phyloP scores from a whole-genome alignment of 2,329 filamentous ascomycete species.

The Cordyceps fumosorosea region DNA sequence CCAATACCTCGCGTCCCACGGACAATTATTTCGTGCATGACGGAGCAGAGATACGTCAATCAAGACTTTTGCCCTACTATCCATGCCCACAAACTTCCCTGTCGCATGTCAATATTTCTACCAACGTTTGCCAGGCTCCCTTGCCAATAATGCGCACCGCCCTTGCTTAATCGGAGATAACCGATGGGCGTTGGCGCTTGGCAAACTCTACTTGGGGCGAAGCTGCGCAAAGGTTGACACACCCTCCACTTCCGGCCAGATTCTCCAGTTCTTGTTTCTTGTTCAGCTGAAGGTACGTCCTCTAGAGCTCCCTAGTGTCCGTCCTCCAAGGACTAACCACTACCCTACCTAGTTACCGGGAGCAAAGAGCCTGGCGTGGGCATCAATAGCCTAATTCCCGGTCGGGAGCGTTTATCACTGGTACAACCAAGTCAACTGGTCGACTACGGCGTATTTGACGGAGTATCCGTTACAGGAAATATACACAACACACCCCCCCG shows the following conservation, averaged over 20 bases:
- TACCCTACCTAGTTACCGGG: background rate
- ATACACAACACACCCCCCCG: background rate
- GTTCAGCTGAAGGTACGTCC: background rate
- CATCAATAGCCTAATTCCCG: background rate
- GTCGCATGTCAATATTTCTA: background rate
- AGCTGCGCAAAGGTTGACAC: background rate
- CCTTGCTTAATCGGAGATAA: slow-evolving; percentile 8
- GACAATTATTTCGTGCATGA: too few species aligned
- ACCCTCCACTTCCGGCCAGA: background rate
- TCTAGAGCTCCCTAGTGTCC: background rate
- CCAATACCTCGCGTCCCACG: too few species aligned
- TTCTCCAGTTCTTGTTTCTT: too few species aligned
- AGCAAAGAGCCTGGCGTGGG: background rate
- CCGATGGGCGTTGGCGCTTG: slow-evolving; percentile 1
- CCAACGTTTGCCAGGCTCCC: background rate
- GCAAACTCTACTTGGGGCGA: slow-evolving; percentile 11
- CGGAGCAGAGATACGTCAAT: background rate
- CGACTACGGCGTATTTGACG: too few species aligned
- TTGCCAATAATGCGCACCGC: background rate
- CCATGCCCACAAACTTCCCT: background rate
- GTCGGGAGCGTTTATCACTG: background rate
- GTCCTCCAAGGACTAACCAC: background rate
- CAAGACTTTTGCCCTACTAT: background rate
- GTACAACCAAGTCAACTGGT: too few species aligned
- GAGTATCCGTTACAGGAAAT: background rate